Base-by-base conservation (phyloP, 345 rosid genomes). In the Sonneratia caseolaris region DNA sequence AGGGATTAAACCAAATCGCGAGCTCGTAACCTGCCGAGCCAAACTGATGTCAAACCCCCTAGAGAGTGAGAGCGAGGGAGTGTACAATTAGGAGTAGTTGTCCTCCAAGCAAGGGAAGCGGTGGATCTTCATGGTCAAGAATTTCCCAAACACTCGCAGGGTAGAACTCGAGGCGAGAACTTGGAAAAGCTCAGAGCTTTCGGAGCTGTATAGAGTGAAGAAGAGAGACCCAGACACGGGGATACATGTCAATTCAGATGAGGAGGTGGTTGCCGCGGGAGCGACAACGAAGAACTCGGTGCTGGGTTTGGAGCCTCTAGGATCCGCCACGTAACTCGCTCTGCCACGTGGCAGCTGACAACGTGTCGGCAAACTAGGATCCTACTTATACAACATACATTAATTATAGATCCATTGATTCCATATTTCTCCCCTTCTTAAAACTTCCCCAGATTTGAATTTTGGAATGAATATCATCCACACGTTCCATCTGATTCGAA, bases 31-130 rank as follows among this genome's bases (percentile, higher is more conserved):
- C 36, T 48, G 64, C 35, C 37, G 38, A 64, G 24, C 24, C 69
- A 66, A 13, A 62, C 56, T 24, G 0, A 48, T 18, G 9, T 21
- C 37, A 18, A 37, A 3, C 18, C 7, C 10, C 2, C 19, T 15
- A n/a, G 21, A 14, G 45, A 37, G 47, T 45, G 24, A 57, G 70
- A 24, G 61, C 55, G 51, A 24, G 18, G 7, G 42, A 7, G 83
- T 79, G 56, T 66, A 91, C 98, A 94, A 75, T 77, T 94, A 94
- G 2, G 98, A 79, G 79, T 89, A 93, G 81, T 91, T 93, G 82
- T 93, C 98, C 76, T 91, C 85, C 73, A 89, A 79, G 85, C 97
- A 89, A 40, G 96, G 91, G 35, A 91, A 70, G 68, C 83, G 82
- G 59, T 82, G 79, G 74, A 93, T 87, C 76, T 82, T 85, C 94